Evolutionary conservation across 1,284 basidiomycete species (phyloP), one percentile per base, ranked within the genome.

Genomic region (Boletus mariae): DNA sequence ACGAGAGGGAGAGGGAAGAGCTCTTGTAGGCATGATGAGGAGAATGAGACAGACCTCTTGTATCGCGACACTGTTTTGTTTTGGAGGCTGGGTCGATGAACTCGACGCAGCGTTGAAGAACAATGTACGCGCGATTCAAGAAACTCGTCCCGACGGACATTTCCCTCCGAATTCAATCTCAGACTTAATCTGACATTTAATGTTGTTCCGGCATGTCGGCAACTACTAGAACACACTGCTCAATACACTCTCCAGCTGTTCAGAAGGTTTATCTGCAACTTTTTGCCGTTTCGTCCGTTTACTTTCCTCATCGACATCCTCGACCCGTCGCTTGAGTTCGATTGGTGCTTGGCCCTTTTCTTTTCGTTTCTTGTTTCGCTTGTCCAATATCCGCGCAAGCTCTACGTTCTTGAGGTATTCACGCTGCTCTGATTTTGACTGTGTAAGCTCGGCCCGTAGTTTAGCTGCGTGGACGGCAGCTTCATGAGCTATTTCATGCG

Each of bases 321-420:
- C 55, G 53, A 44, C 40, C 28, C 17, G 47, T 49, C 59, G 57
- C 57, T 59, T 59, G 37, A 52, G 50, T 32, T 71, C 60, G 9
- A 71, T 10, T 4, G 65, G 71, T 15, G 74, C 75, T 57, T 79
- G 75, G 1, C 78, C 81, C 57, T 74, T 79, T 64, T 78, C 77
- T 51, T 71, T 77, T 64, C 80, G 92, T 68, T 85, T 86, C 58
- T 87, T 85, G 32, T 83, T 83, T 45, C 94, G 87, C 71, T 96
- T 95, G 59, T 90, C 85, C 62, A 95, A 75, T 31, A 96, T 85
- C n/a, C 90, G 83, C 1, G 95, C 95, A 17, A 96, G 82, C 68
- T 98, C 97, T 37, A 99, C 97, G 61, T 98, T 96, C 66, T 82
- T 84, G 53, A 99, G 80, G 72, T 99, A 99, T 53, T 96, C 92